These are phyloP conservation scores for Gentiana macrophylla DNA, from an alignment of 257 asterid genomes.

Conservation along the genomic window DNA sequence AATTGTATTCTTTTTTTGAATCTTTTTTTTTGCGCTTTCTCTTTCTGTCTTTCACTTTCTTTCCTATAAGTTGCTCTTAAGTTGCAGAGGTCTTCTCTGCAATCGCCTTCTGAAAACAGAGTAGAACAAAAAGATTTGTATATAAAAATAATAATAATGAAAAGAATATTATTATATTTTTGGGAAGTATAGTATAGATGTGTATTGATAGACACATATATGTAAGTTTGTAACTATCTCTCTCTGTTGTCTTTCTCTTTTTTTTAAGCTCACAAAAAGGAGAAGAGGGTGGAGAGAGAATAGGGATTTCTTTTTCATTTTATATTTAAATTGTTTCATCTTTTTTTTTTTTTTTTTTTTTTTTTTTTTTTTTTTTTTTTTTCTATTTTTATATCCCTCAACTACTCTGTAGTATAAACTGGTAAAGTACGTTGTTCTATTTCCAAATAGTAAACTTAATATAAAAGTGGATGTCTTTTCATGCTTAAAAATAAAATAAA, in stretches of 20 bases:
- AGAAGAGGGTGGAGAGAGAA: conserved; percentile 27
- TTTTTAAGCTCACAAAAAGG: conserved; percentile 15
- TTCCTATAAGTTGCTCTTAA: conserved; percentile 11
- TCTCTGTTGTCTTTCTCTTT: conserved; percentile 14
- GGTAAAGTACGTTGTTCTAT: too few relatives aligned
- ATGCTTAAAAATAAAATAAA: too few relatives aligned
- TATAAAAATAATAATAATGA: conserved; percentile 13
- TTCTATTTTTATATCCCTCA: background rate
- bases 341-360: background rate
- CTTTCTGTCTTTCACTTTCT: conserved; percentile 24
- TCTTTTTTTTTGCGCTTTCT: conserved; percentile 43
- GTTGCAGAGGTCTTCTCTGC: conserved; percentile 51
- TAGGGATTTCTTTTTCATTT: conserved; percentile 31
- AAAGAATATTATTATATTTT: conserved; percentile 4
- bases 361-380: background rate
- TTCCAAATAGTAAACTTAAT: too few relatives aligned
- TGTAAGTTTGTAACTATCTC: conserved; percentile 20
- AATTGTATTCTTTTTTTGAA: conserved; percentile 12
- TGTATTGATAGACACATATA: conserved; percentile 2
- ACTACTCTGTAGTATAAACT: background rate
- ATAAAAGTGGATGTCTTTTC: too few relatives aligned
- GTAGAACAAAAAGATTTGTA: conserved; percentile 20
- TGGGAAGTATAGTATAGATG: conserved; percentile 4
- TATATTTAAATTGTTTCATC: background rate
- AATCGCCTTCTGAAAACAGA: conserved; percentile 61